A percentile compares a stretch with the other conserved stretches of the same genome.
phyloP scores from a whole-genome alignment of 495 filamentous ascomycete genomes.

The Podospora tetraspora region DNA sequence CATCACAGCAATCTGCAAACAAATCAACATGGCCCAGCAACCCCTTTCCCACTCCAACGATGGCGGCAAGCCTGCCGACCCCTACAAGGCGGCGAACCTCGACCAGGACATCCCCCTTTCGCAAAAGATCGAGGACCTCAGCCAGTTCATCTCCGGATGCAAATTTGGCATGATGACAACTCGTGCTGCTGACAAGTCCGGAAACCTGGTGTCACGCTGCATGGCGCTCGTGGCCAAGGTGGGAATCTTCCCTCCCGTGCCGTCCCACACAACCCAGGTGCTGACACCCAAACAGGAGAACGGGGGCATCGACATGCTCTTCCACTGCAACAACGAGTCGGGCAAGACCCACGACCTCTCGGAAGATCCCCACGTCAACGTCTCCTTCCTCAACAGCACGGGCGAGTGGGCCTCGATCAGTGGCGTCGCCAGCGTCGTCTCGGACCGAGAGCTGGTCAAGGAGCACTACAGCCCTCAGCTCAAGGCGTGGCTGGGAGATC shows the following conservation, averaged over 20 bases:
- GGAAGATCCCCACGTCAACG: constrained; percentile 71
- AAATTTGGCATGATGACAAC: constrained; percentile 81
- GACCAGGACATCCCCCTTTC: constrained; percentile 56
- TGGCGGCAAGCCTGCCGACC: constrained; percentile 58
- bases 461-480: constrained; percentile 73
- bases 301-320: constrained; percentile 78
- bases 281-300: constrained; percentile 51
- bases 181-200: constrained; percentile 46
- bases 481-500: constrained; percentile 85
- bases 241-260: constrained; percentile 13
- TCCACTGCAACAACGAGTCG: constrained; percentile 90
- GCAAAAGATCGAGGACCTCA: constrained; percentile 74
- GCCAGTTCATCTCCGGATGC: constrained; percentile 57
- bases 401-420: constrained; percentile 76
- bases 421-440: constrained; percentile 61
- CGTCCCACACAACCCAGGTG: background rate
- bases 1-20: background rate
- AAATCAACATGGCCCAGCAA: constrained; percentile 17
- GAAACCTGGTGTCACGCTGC: constrained; percentile 68
- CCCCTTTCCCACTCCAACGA: constrained; percentile 55
- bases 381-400: constrained; percentile 72
- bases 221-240: constrained; percentile 90
- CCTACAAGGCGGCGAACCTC: constrained; percentile 71
- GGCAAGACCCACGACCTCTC: constrained; percentile 84
- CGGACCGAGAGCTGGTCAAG: constrained; percentile 59